Percentiles rank a stretch among this genome's conserved stretches.
phyloP scores from a whole-genome alignment of 164 flowering plant genomes.

The Paratinospora sagittata region DNA sequence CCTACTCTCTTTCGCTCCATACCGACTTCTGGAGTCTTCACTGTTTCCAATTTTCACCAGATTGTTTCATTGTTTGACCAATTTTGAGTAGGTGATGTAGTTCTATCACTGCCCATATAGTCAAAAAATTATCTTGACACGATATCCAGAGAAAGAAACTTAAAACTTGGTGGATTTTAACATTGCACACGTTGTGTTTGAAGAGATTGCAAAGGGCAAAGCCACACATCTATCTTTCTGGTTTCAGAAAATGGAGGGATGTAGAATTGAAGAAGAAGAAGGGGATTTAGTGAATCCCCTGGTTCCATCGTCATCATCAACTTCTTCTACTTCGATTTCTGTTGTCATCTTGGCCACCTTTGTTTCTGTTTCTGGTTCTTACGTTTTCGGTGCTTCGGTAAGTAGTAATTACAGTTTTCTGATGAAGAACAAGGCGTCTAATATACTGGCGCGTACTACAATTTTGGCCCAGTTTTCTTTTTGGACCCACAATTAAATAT shows the following conservation, averaged over 20 bases:
- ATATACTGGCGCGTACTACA: not conserved
- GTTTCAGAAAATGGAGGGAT: conserved; percentile 5
- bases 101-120: not conserved
- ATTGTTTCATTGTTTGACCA: not conserved
- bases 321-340: conserved; percentile 9
- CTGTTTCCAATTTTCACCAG: not conserved
- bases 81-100: not conserved
- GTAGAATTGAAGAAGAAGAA: conserved; percentile 9
- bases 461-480: not conserved
- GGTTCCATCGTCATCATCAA: not conserved
- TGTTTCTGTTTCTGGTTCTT: conserved; percentile 30
- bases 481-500: no score
- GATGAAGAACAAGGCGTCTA: not conserved
- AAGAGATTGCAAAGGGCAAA: not conserved
- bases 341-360: conserved; percentile 20
- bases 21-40: no score
- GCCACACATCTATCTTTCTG: not conserved
- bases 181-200: not conserved
- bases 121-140: not conserved
- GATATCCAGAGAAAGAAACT: not conserved
- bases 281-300: conserved; percentile 6
- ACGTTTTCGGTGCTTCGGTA: conserved; percentile 25
- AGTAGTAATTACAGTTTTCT: conserved; percentile 9
- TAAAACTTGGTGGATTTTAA: not conserved
- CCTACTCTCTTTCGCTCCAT: no score